phyloP scores from a whole-genome alignment of 73 alveolate species.

The Paramecium biaurelia region DNA sequence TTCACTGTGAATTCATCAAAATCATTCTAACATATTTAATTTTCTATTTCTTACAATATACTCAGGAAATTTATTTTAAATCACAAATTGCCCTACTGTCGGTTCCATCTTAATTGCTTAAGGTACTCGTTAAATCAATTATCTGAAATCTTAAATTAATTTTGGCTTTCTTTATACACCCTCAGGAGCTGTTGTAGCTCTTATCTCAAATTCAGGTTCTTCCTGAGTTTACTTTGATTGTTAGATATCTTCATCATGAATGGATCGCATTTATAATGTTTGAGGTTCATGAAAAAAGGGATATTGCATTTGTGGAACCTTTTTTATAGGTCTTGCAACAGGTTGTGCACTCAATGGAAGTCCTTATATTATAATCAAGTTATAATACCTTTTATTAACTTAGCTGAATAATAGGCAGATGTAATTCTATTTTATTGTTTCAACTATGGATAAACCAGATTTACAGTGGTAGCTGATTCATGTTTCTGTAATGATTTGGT shows the following conservation, averaged over 20 bases:
- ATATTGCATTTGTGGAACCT: not conserved
- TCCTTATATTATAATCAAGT: not conserved
- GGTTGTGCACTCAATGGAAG: constrained; percentile 2
- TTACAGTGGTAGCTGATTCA: not conserved
- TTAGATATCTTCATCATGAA: not conserved
- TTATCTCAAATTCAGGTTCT: constrained; percentile 24
- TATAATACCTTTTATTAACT: not conserved
- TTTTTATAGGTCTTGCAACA: not conserved
- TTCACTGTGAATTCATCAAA: not conserved
- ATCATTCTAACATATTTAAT: not conserved
- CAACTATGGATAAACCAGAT: not conserved
- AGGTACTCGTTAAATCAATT: constrained; percentile 9
- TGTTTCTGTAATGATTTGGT: not conserved
- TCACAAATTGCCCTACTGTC: not conserved
- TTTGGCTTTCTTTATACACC: not conserved
- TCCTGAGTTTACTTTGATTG: constrained; percentile 16
- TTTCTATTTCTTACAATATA: not conserved
- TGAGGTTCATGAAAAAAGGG: not conserved
- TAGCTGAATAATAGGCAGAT: constrained; percentile 38
- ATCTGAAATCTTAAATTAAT: not conserved
- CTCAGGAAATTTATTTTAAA: constrained; percentile 35
- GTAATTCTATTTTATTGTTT: constrained; percentile 24
- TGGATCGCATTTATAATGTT: not conserved
- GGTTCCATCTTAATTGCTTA: not conserved
- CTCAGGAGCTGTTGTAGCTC: constrained; percentile 28